Percentiles rank a stretch among this genome's conserved stretches.
phyloP scores from a whole-genome alignment of 805 yeast genomes.

The Scheffersomyces stipitis region DNA sequence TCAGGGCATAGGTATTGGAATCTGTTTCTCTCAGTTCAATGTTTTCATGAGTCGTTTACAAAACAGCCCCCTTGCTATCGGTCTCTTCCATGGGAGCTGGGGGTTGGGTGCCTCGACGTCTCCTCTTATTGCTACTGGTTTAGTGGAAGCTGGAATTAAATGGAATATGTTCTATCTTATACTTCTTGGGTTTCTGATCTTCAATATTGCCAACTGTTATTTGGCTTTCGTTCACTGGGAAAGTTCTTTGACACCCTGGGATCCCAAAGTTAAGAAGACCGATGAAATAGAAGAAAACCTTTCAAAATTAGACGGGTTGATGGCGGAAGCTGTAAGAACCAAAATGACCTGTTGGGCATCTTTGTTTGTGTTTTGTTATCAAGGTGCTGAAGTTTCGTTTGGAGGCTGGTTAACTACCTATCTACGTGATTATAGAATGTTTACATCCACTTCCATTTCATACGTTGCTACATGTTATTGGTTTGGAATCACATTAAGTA shows the following conservation, averaged over 20 bases:
- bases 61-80: slow-evolving; percentile 58
- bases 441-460: slow-evolving; percentile 48
- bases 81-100: slow-evolving; percentile 64
- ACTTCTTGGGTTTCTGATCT: slow-evolving; percentile 38
- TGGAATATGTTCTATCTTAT: slow-evolving; percentile 60
- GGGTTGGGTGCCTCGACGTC: slow-evolving; percentile 73
- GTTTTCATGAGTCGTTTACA: slow-evolving; percentile 50
- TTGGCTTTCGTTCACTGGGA: slow-evolving; percentile 51
- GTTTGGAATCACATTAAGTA: slow-evolving; percentile 68
- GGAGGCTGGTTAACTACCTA: slow-evolving; percentile 74
- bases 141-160: slow-evolving; percentile 46
- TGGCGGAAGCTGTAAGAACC: slow-evolving; percentile 1
- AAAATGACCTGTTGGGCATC: slow-evolving; percentile 48
- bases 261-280: slow-evolving; percentile 12
- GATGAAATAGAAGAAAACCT: neutral
- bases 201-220: slow-evolving; percentile 32
- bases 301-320: neutral
- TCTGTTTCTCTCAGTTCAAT: slow-evolving; percentile 50
- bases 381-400: slow-evolving; percentile 67
- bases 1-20: slow-evolving; percentile 60
- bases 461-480: slow-evolving; percentile 70
- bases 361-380: slow-evolving; percentile 56
- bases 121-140: slow-evolving; percentile 61
- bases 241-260: slow-evolving; percentile 41
- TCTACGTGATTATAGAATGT: slow-evolving; percentile 53